phyloP scores from a whole-genome alignment of 1,284 basidiomycete species.

The Taiwanofungus camphoratus region DNA sequence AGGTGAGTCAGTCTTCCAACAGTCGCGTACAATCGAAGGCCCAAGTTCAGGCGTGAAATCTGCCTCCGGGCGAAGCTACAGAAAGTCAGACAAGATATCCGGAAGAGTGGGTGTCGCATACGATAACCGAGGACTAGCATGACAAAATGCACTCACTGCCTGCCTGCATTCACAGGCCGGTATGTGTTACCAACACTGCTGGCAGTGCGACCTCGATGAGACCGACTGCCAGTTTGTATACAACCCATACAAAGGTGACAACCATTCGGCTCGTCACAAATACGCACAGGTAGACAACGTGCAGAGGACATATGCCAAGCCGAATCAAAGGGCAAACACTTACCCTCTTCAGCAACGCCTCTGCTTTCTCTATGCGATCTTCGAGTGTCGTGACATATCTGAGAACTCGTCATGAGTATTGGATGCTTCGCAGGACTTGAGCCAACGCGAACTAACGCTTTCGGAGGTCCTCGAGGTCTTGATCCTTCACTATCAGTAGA shows the following conservation, averaged over 20 bases:
- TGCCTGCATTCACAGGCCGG: too few relatives aligned
- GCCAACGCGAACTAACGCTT: conserved; percentile 52
- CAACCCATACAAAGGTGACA: too few relatives aligned
- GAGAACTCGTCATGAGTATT: conserved; percentile 7
- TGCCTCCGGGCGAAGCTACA: conserved; percentile 62
- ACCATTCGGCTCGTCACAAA: too few relatives aligned
- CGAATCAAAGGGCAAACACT: conserved; percentile 30
- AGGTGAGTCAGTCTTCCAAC: conserved; percentile 47
- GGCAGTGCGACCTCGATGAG: too few relatives aligned
- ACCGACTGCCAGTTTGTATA: too few relatives aligned
- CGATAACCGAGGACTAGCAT: too few relatives aligned
- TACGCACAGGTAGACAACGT: too few relatives aligned
- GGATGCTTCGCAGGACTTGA: not conserved
- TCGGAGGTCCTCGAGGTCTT: conserved; percentile 78
- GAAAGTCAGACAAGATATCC: too few relatives aligned
- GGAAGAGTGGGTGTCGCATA: too few relatives aligned
- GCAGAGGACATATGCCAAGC: too few relatives aligned
- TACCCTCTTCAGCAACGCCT: conserved; percentile 62
- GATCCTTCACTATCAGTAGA: conserved; percentile 55
- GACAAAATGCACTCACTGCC: too few relatives aligned
- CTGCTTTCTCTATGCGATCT: conserved; percentile 68
- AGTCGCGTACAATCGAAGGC: conserved; percentile 61
- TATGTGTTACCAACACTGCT: too few relatives aligned
- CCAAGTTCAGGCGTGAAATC: conserved; percentile 69
- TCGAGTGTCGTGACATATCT: conserved; percentile 78